Evolutionary conservation across 108 stramenopile species (phyloP).

Genomic region (Cylindrotheca fusiformis): DNA sequence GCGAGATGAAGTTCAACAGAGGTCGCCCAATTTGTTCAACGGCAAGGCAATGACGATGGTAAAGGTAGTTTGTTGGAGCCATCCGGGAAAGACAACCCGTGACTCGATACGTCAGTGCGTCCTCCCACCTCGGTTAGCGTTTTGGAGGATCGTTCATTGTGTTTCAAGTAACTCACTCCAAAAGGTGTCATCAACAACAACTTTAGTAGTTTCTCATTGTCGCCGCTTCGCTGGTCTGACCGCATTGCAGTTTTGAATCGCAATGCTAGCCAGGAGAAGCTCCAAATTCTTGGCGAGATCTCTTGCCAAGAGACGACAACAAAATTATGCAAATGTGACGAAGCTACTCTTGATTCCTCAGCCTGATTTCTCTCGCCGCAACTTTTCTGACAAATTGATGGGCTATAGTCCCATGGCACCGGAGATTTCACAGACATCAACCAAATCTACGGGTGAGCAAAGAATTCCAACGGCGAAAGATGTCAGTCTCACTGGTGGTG

Average conservation of each 20-base stretch:
- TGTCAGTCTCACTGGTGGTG: constrained; percentile 74
- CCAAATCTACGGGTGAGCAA: not conserved
- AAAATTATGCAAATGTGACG: not conserved
- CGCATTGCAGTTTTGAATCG: no score
- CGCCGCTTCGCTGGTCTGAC: no score
- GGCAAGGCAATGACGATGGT: no score
- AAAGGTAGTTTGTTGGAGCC: no score
- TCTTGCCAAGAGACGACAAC: not conserved
- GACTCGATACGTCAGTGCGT: not conserved
- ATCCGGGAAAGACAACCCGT: no score
- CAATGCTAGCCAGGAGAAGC: not conserved
- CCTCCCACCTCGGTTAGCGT: no score
- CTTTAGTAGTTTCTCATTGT: no score
- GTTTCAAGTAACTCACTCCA: no score
- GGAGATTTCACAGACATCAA: constrained; percentile 4
- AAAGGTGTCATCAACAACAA: no score
- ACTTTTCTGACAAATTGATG: constrained; percentile 59
- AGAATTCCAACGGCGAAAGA: constrained; percentile 46
- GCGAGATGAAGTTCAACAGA: no score
- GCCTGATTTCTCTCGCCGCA: not conserved
- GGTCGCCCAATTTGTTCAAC: no score
- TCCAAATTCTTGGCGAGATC: not conserved
- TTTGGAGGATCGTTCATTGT: no score
- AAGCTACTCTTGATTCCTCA: not conserved
- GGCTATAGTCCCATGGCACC: constrained; percentile 81